Base-by-base conservation (phyloP, 495 filamentous ascomycete species). In the Opeltia flavorubescens region DNA sequence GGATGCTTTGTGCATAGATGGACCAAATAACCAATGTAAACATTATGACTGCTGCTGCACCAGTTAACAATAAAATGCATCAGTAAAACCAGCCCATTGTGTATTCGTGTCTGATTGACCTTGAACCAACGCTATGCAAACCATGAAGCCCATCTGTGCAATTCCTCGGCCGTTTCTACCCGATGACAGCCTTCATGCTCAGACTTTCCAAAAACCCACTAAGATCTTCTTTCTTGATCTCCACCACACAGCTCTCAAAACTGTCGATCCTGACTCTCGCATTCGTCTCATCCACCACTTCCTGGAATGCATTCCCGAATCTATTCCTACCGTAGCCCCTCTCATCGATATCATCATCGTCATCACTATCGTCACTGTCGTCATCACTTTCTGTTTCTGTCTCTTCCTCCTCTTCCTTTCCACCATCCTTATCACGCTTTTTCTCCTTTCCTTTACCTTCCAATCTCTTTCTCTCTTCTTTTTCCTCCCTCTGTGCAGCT, bases 231-330 rank as follows among this genome's bases (percentile, higher is more conserved):
- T 94, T 94, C 66, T 81, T 77, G 26, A 98, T 91, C 66, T 96
- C 91, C 40, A 95, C 87, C 8, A 96, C 93, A 53, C 86, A 94
- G 61, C 94, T 83, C 65, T 98, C 93, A 62, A 98, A 98, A 64
- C 83, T 89, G 61, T 98, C 91, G 53, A 95, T 94, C 47, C 87
- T 69, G 17, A 96, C 86, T 13, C 88, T 69, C 3, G 89, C 85
- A 50, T 80, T 88, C 31, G 89, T 98, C 67, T 94, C 87, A 45
- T 78, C 76, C 18, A 94, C 84, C 6, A 96, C 93, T 57, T 94
- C 89, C 59, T 95, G 87, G 64, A 96, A 98, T 8, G 93, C 91
- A 58, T 81, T 85, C 11, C 89, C 93, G 54, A 98, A 98, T 39
- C 78, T 77, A 62, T 96, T 96, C 44, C 80, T 65, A 7, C 86